Conservation (phyloP, 129 eudicot species). For the Tanacetum coccineum region DNA sequence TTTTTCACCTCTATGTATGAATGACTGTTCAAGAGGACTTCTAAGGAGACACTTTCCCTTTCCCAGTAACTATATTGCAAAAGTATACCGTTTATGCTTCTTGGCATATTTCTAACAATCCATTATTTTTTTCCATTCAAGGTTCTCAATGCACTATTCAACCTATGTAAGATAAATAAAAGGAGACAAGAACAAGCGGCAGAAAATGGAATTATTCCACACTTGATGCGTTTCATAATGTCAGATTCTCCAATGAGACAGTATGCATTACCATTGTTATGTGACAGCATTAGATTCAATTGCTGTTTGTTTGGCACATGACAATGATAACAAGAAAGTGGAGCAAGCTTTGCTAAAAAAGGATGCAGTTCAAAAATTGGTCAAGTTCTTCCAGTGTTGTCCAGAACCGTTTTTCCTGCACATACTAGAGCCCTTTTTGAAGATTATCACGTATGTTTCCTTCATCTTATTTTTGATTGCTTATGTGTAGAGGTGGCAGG, state of each 20-base stretch:
- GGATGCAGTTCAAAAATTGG: constrained; percentile 87
- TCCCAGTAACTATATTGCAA: not conserved
- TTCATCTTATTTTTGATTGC: not conserved
- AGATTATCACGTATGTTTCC: constrained; percentile 76
- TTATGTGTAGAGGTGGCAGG: not conserved
- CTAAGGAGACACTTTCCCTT: constrained; percentile 7
- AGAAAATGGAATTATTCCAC: constrained; percentile 94
- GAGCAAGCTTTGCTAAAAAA: constrained; percentile 90
- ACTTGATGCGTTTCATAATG: constrained; percentile 86
- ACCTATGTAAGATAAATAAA: constrained; percentile 94
- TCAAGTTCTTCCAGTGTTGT: constrained; percentile 82
- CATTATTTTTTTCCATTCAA: constrained; percentile 30
- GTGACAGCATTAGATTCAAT: constrained; percentile 94
- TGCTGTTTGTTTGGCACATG: constrained; percentile 97
- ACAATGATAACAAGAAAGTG: constrained; percentile 85
- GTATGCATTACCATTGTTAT: constrained; percentile 82
- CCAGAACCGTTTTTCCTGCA: constrained; percentile 88
- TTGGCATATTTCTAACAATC: constrained; percentile 13
- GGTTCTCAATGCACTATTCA: constrained; percentile 93
- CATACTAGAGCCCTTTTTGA: constrained; percentile 92
- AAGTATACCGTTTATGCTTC: not conserved
- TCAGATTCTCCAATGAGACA: constrained; percentile 81
- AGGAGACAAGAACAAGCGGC: constrained; percentile 99
- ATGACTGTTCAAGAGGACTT: not conserved
- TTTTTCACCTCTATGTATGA: not conserved